phyloP scores from a whole-genome alignment of 371 early-diverging fungal genomes.

The Lichtheimia ornata region DNA sequence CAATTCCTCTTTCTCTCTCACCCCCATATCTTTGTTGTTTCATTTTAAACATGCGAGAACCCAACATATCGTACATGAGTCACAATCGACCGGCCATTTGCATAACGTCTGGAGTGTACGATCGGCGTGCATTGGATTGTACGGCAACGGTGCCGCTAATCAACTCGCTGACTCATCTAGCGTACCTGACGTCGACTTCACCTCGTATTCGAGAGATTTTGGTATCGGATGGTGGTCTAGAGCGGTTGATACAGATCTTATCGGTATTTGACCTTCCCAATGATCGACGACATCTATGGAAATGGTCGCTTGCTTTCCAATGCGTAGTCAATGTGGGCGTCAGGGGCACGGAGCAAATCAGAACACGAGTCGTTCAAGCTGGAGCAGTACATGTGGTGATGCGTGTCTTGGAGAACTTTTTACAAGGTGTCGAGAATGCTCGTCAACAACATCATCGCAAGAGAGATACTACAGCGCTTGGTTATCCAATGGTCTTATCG shows the following conservation, averaged over 20 bases:
- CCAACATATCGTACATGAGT: constrained; percentile 76
- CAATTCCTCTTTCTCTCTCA: constrained; percentile 2
- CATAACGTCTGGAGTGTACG: constrained; percentile 83
- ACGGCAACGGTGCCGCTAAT: constrained; percentile 84
- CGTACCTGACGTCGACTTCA: constrained; percentile 81
- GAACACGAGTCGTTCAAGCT: constrained; percentile 83
- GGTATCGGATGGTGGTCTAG: constrained; percentile 86
- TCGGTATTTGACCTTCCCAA: constrained; percentile 57
- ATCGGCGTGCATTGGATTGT: constrained; percentile 88
- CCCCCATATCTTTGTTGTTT: neutral
- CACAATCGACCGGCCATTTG: constrained; percentile 78
- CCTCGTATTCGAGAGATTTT: constrained; percentile 81
- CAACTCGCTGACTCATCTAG: constrained; percentile 85
- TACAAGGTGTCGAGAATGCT: constrained; percentile 57
- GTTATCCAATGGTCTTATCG: constrained; percentile 2
- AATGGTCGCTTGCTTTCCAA: constrained; percentile 84
- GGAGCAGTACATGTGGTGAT: constrained; percentile 81
- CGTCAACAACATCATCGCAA: constrained; percentile 45
- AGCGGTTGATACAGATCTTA: constrained; percentile 80
- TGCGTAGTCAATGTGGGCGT: constrained; percentile 87
- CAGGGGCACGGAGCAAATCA: constrained; percentile 78
- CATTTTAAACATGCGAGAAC: constrained; percentile 68
- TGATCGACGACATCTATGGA: constrained; percentile 73
- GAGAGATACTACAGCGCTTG: neutral
- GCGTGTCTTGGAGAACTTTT: constrained; percentile 73